These are phyloP conservation scores for Pseudoscleropodium purum DNA, from an alignment of 225 moss, liverwort and hornwort genomes.

Conservation along the genomic window DNA sequence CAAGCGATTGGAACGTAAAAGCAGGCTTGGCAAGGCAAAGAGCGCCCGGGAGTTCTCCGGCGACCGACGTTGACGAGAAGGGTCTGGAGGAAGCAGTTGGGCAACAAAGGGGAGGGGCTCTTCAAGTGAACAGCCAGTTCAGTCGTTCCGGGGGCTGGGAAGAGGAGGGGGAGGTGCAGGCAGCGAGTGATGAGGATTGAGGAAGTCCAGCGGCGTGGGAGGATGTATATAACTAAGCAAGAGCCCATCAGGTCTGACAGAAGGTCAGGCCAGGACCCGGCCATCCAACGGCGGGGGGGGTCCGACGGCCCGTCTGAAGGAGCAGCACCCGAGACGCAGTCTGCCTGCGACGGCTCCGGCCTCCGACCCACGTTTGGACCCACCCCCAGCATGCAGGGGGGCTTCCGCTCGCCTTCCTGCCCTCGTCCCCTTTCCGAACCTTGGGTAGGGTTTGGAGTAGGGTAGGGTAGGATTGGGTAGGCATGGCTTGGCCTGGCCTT, in stretches of 20 bases:
- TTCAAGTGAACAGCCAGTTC: neutral
- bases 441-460: no score
- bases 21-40: neutral
- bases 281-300: neutral
- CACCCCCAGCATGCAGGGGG: neutral
- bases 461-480: neutral
- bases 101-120: neutral
- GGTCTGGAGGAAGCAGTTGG: neutral
- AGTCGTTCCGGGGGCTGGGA: neutral
- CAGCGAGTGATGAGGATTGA: slow-evolving; percentile 13
- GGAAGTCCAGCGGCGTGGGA: neutral
- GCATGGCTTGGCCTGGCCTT: neutral
- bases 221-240: slow-evolving; percentile 19
- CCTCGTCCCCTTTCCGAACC: neutral
- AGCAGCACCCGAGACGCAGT: neutral
- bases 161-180: neutral
- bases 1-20: neutral
- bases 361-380: neutral
- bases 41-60: neutral
- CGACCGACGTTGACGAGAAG: neutral
- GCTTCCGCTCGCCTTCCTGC: neutral
- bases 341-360: neutral
- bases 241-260: neutral
- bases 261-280: neutral
- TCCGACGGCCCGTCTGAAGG: neutral